Evolutionary conservation across 441 rosid genomes (phyloP).

Genomic region (Brassica hybrid): DNA sequence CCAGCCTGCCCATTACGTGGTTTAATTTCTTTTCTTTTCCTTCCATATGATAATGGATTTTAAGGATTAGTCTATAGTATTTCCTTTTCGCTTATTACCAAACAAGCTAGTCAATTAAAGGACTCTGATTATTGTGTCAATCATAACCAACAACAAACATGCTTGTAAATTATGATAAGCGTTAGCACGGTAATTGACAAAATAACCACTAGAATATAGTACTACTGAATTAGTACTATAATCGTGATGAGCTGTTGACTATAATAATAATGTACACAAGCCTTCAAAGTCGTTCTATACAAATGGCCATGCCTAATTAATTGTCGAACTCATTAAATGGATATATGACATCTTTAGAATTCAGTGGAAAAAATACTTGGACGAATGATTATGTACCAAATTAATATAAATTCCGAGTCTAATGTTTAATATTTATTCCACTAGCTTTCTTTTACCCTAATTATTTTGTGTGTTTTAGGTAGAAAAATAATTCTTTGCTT

Average conservation of each 20-base stretch:
- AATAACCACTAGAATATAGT: slow-evolving; percentile 1
- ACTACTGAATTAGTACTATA: background rate
- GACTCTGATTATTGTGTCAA: no score
- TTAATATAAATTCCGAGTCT: background rate
- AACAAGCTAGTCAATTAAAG: no score
- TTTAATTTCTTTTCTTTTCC: background rate
- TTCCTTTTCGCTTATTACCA: background rate
- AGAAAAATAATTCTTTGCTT: background rate
- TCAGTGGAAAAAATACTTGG: background rate
- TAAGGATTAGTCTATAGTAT: background rate
- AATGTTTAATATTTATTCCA: slow-evolving; percentile 25
- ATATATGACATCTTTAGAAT: slow-evolving; percentile 8
- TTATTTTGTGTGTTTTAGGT: background rate
- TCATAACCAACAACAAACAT: background rate
- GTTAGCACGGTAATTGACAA: slow-evolving; percentile 1
- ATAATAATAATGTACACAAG: slow-evolving; percentile 12
- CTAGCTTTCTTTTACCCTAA: background rate
- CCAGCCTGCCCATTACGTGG: no score
- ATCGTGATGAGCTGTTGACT: slow-evolving; percentile 17
- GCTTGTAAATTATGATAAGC: slow-evolving; percentile 11
- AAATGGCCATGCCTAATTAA: slow-evolving; percentile 16
- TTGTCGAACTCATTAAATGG: slow-evolving; percentile 11
- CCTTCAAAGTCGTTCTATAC: slow-evolving; percentile 19
- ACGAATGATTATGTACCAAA: background rate
- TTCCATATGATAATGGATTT: background rate